A percentile compares a stretch with the other conserved stretches of the same genome.
phyloP scores from a whole-genome alignment of 1,139 yeast species.

The Suhomyces bribrorum region DNA sequence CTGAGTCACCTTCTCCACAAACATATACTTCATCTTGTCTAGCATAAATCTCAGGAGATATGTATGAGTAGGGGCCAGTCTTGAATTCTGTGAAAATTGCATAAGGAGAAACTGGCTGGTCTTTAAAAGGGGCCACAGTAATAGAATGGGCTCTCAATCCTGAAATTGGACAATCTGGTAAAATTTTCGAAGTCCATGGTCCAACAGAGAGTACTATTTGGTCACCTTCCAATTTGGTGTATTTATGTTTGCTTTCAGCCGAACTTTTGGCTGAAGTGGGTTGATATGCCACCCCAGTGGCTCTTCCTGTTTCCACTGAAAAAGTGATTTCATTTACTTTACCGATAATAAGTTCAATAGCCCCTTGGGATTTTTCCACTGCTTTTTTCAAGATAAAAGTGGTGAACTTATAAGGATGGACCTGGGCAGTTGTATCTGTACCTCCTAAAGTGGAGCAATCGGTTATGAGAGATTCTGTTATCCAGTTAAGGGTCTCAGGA shows the following conservation, averaged over 20 bases:
- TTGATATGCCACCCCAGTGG: constrained; percentile 63
- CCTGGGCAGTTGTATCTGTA: constrained; percentile 90
- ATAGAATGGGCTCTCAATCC: constrained; percentile 95
- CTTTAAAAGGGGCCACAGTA: constrained; percentile 77
- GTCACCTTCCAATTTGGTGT: constrained; percentile 58
- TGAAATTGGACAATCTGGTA: constrained; percentile 90
- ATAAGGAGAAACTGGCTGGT: constrained; percentile 77
- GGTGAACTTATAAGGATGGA: constrained; percentile 93
- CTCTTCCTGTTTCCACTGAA: constrained; percentile 61
- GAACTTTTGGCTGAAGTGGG: constrained; percentile 44
- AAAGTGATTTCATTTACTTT: constrained; percentile 71
- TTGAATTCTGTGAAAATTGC: constrained; percentile 92
- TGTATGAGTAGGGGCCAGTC: constrained; percentile 62
- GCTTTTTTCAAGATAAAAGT: constrained; percentile 78
- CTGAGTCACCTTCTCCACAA: constrained; percentile 95
- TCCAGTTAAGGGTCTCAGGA: constrained; percentile 83
- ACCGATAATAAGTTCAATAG: constrained; percentile 83
- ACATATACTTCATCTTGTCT: constrained; percentile 94
- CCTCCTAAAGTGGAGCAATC: constrained; percentile 85
- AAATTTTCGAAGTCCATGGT: constrained; percentile 91
- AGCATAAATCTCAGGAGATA: constrained; percentile 92
- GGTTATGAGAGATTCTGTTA: constrained; percentile 61
- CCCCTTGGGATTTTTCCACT: constrained; percentile 65
- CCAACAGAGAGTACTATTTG: constrained; percentile 86
- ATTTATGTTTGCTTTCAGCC: constrained; percentile 9